Evolutionary conservation across 2,329 filamentous ascomycete species (phyloP), one percentile per base, ranked within the genome.

Genomic region (Alternaria postmessia): DNA sequence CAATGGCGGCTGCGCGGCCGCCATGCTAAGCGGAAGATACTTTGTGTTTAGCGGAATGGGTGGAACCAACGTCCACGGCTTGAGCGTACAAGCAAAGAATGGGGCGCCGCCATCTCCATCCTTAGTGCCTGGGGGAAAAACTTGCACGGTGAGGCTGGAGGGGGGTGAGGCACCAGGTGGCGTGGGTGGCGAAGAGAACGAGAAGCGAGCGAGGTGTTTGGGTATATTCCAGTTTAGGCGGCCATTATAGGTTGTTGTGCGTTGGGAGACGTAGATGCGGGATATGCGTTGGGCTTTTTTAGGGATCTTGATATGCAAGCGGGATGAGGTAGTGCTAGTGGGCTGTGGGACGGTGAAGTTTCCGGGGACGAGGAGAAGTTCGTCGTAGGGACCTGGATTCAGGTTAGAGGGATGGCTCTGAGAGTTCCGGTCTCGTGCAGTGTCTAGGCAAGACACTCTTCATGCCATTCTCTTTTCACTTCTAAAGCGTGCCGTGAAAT

Each of bases 141-240:
- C 70, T 24, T 67, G 65, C 41, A 76, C 61, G 4, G 65, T 71
- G 4, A 75, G 68, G 3, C 59, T 52, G 11, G 58, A 34, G 0
- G 69, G 73, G 0, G 71, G 68, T 0, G 63, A 55, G 8, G 48
- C 43, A 11, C 67, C 68, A 7, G 57, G 51, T 0, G 61, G 36
- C 1, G 71, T 73, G 3, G 63, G 55, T 0, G 72, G 72, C 0
- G 71, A 64, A 14, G 72, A 75, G 62, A 75, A 78, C 14, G 62
- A 55, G 61, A 77, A 77, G 24, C 75, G 73, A 0, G 74, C 73
- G 18, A 77, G 70, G 59, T 75, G 72, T 55, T 78, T 77, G 11
- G 75, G 71, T 26, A 78, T 76, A 61, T 77, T 75, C 72, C 74
- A 76, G 51, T 76, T 76, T 4, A 72, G 43, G 34, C 74, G 72